phyloP scores from a whole-genome alignment of 805 yeast species.

The Cyberlindnera suaveolens region DNA sequence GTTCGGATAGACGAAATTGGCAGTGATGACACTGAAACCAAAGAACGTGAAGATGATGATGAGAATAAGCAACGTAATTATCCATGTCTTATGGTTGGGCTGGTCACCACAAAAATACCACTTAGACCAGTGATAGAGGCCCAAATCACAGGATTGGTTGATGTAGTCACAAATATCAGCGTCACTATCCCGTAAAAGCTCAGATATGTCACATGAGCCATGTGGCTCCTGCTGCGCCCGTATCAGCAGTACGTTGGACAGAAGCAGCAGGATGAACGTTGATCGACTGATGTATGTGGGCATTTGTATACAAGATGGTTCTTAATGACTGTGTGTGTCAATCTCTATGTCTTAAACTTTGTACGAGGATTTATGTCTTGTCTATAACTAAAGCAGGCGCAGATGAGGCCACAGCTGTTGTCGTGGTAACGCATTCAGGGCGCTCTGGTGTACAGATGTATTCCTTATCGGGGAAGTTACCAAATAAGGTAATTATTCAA shows the following conservation, averaged over 20 bases:
- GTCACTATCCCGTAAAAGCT: not conserved
- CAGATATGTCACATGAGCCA: slow-evolving; percentile 1
- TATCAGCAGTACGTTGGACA: not conserved
- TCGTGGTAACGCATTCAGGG: too few species aligned
- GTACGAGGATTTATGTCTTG: not conserved
- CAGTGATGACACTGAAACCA: slow-evolving; percentile 70
- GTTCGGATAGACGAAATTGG: slow-evolving; percentile 78
- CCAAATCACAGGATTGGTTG: not conserved
- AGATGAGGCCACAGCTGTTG: too few species aligned
- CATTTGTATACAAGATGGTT: too few species aligned
- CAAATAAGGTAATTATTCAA: too few species aligned
- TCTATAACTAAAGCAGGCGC: not conserved
- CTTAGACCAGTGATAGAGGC: not conserved
- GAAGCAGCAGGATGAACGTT: too few species aligned
- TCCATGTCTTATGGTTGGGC: not conserved
- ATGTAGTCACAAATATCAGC: slow-evolving; percentile 3
- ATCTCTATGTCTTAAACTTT: too few species aligned
- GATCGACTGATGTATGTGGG: too few species aligned
- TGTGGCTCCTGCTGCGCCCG: not conserved
- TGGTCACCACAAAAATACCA: slow-evolving; percentile 1
- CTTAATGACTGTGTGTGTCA: too few species aligned
- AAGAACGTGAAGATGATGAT: slow-evolving; percentile 39
- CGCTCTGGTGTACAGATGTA: too few species aligned
- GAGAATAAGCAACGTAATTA: not conserved
- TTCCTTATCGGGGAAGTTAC: too few species aligned